Evolutionary conservation across 768 basidiomycete genomes (phyloP).

Genomic region (Agrocybe chaxingu): DNA sequence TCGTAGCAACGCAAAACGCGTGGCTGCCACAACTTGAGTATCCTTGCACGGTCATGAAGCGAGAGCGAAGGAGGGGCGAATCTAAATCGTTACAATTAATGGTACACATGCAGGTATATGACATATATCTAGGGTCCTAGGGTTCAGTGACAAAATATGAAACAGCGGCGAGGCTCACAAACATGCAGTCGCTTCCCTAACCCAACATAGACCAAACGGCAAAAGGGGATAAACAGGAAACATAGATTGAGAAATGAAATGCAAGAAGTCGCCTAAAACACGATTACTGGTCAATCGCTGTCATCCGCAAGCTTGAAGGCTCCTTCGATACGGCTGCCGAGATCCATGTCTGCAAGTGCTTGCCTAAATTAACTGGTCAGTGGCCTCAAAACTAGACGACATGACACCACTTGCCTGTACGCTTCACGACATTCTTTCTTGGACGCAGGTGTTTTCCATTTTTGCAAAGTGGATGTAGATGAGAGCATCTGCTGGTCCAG

Average conservation of each 20-base stretch:
- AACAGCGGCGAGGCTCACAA: too few species aligned
- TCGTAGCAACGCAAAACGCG: too few species aligned
- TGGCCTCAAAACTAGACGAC: neutral
- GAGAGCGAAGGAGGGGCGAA: too few species aligned
- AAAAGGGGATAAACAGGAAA: neutral
- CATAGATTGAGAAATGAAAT: neutral
- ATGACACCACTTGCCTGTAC: conserved; percentile 45
- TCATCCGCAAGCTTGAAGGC: neutral
- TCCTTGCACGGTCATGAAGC: too few species aligned
- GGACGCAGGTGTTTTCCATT: conserved; percentile 53
- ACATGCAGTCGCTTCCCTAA: neutral
- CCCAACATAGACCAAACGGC: neutral
- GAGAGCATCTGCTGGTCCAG: conserved; percentile 63
- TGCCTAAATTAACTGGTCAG: conserved; percentile 5
- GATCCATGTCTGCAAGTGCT: conserved; percentile 14
- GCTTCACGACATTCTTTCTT: conserved; percentile 59
- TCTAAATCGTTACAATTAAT: too few species aligned
- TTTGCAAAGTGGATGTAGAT: conserved; percentile 44
- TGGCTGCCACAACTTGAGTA: too few species aligned
- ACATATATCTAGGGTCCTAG: too few species aligned
- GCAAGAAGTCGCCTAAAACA: neutral
- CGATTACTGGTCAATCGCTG: conserved; percentile 4
- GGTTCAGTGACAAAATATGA: too few species aligned
- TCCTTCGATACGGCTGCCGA: conserved; percentile 2
- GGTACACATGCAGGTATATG: too few species aligned